These are phyloP conservation scores for Talaromyces nanjingensis DNA, from an alignment of 495 filamentous ascomycete genomes.

Conservation along the genomic window DNA sequence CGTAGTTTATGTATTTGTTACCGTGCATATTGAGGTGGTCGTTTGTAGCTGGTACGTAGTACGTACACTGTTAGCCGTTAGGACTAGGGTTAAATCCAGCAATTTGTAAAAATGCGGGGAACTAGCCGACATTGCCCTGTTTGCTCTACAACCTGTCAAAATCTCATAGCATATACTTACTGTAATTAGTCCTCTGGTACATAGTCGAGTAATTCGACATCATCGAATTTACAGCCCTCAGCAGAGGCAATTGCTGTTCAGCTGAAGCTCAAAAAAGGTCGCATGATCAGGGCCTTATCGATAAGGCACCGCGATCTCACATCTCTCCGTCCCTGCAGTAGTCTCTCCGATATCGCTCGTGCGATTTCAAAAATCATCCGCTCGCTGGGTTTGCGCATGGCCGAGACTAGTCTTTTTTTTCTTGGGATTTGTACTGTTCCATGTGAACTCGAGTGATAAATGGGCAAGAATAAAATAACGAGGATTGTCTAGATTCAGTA, in stretches of 20 bases:
- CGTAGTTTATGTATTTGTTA: too few species aligned
- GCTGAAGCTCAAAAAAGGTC: not conserved
- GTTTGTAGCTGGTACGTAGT: too few species aligned
- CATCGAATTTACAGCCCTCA: not conserved
- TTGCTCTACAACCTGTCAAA: not conserved
- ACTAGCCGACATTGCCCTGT: not conserved
- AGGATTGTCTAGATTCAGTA: too few species aligned
- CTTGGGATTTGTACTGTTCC: not conserved
- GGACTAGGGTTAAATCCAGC: not conserved
- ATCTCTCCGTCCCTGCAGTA: not conserved
- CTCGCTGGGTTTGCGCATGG: not conserved
- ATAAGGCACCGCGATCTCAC: not conserved
- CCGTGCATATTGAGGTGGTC: too few species aligned
- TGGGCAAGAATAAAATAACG: not conserved
- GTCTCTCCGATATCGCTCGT: not conserved
- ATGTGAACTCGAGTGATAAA: not conserved
- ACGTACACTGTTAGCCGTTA: not conserved
- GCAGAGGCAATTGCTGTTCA: not conserved
- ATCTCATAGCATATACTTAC: not conserved
- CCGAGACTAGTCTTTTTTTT: not conserved
- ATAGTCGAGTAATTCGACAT: not conserved
- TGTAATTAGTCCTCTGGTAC: not conserved
- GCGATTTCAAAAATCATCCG: not conserved
- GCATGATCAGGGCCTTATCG: not conserved
- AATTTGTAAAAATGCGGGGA: not conserved